A percentile compares a stretch with the other conserved stretches of the same genome.
Conservation (phyloP, 2,329 filamentous ascomycete species). For the Verticillium zaregamsianum region DNA sequence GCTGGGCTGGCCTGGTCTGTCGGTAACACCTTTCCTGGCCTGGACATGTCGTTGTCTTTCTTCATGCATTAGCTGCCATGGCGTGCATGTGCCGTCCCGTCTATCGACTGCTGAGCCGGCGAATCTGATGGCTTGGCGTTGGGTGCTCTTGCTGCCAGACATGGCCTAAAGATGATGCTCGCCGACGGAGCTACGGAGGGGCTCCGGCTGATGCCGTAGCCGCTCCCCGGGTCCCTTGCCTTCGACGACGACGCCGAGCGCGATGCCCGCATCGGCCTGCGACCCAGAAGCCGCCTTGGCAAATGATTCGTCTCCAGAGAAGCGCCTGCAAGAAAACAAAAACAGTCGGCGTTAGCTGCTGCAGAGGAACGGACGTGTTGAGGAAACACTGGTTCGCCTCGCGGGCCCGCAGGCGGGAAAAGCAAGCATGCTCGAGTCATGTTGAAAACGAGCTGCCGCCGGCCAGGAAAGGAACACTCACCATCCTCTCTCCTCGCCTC, state of each 20-base stretch:
- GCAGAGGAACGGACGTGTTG: neutral
- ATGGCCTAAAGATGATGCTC: conserved; percentile 11
- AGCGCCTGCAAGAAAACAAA: conserved; percentile 8
- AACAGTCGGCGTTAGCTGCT: conserved; percentile 6
- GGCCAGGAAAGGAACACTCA: conserved; percentile 34
- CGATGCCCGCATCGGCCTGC: conserved; percentile 12
- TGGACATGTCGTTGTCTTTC: neutral
- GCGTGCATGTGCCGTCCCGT: neutral
- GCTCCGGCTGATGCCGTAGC: conserved; percentile 1
- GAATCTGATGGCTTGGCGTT: neutral
- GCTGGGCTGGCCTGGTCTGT: neutral
- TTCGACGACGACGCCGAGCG: conserved; percentile 15
- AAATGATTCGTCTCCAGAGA: conserved; percentile 15
- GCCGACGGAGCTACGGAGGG: conserved; percentile 10
- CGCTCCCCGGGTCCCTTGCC: conserved; percentile 7
- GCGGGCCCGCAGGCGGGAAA: neutral
- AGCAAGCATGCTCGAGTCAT: conserved; percentile 5
- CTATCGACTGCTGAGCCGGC: neutral
- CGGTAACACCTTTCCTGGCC: neutral
- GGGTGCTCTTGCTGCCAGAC: neutral
- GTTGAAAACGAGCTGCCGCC: conserved; percentile 3
- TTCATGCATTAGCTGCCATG: conserved; percentile 1
- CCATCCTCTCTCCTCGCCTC: conserved; percentile 87
- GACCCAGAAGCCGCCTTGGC: conserved; percentile 6
- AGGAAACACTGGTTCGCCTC: neutral